Conservation (phyloP, 306 rosid genomes). For the Cucumis sativus region Cucumber_9930_V3 NC_026655.2:5455001-5455500, state of each 20-base stretch:
- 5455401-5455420: slow-evolving; percentile 45
- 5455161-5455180: slow-evolving; percentile 21
- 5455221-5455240: slow-evolving; percentile 20
- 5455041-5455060: neutral
- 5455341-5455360: slow-evolving; percentile 47
- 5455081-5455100: slow-evolving; percentile 18
- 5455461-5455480: slow-evolving; percentile 16
- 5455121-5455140: slow-evolving; percentile 39
- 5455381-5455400: slow-evolving; percentile 28
- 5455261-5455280: slow-evolving; percentile 30
- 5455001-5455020: slow-evolving; percentile 47
- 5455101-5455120: slow-evolving; percentile 32
- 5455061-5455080: neutral
- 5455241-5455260: slow-evolving; percentile 37
- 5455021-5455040: slow-evolving; percentile 19
- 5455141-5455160: slow-evolving; percentile 37
- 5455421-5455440: slow-evolving; percentile 49
- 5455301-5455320: slow-evolving; percentile 73
- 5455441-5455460: slow-evolving; percentile 26
- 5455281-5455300: slow-evolving; percentile 56
- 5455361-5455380: slow-evolving; percentile 36
- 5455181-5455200: neutral
- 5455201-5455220: slow-evolving; percentile 55
- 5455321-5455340: slow-evolving; percentile 38
- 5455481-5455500: slow-evolving; percentile 67